A percentile compares a stretch with the other conserved stretches of the same genome.
phyloP scores from a whole-genome alignment of 169 alveolate species.

The Cytauxzoon felis region DNA sequence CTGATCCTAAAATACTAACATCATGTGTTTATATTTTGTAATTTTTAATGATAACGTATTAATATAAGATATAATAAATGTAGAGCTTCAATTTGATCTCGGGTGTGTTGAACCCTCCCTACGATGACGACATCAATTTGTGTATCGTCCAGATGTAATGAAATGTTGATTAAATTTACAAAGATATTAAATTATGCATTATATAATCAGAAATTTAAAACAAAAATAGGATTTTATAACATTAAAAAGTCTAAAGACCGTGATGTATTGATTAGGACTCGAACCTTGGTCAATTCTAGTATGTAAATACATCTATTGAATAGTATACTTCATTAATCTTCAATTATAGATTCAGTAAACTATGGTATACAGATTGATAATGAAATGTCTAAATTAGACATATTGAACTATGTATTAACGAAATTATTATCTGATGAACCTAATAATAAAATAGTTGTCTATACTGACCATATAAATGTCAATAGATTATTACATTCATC shows the following conservation, averaged over 20 bases:
- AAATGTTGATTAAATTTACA: no score
- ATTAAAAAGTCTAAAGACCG: conserved; percentile 1
- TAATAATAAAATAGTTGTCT: conserved; percentile 23
- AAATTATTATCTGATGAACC: conserved; percentile 19
- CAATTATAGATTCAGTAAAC: conserved; percentile 15
- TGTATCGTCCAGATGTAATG: no score
- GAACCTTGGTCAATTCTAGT: conserved; percentile 1
- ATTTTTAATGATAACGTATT: neutral
- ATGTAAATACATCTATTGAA: conserved; percentile 1
- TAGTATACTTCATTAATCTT: no score
- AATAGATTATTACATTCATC: conserved; percentile 7
- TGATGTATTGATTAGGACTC: no score
- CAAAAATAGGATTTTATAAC: conserved; percentile 25
- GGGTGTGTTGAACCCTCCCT: no score
- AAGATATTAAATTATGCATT: conserved; percentile 5
- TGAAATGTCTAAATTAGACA: conserved; percentile 17
- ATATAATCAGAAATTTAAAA: conserved; percentile 25
- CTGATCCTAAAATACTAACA: no score
- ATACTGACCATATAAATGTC: conserved; percentile 22
- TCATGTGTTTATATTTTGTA: no score
- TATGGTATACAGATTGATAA: conserved; percentile 38
- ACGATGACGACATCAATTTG: no score
- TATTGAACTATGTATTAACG: conserved; percentile 19
- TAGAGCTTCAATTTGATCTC: neutral
- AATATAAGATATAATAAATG: neutral